These are phyloP conservation scores for Verticillium klebahnii DNA, from an alignment of 2,329 filamentous ascomycete species.

Conservation along the genomic window DNA sequence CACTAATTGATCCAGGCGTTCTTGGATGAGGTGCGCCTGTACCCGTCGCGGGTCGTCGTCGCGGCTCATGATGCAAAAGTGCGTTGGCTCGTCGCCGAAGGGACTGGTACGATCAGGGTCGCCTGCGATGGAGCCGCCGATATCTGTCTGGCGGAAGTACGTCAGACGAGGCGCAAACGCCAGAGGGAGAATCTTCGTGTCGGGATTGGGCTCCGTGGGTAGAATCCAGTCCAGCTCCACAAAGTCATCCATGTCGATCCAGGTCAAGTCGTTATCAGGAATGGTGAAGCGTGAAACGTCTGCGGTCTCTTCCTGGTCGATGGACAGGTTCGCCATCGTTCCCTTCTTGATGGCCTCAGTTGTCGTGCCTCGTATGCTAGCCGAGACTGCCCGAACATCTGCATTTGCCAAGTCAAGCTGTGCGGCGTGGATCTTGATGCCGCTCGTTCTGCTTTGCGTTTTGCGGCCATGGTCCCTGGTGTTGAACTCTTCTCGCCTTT, in stretches of 20 bases:
- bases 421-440: constrained; percentile 93
- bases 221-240: constrained; percentile 96
- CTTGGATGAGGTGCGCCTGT: constrained; percentile 78
- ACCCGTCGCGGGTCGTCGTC: constrained; percentile 85
- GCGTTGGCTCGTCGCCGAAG: constrained; percentile 90
- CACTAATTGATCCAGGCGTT: constrained; percentile 73
- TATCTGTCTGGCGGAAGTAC: constrained; percentile 95
- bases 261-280: constrained; percentile 88
- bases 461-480: constrained; percentile 73
- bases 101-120: constrained; percentile 79
- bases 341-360: constrained; percentile 68
- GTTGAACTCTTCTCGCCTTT: constrained; percentile 86
- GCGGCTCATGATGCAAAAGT: constrained; percentile 91
- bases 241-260: constrained; percentile 99
- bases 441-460: constrained; percentile 75
- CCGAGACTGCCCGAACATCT: constrained; percentile 89
- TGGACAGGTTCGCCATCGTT: constrained; percentile 44
- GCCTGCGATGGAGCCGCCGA: constrained; percentile 72
- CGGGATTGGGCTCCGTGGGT: constrained; percentile 82
- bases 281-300: constrained; percentile 90
- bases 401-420: constrained; percentile 89
- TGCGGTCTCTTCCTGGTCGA: constrained; percentile 51
- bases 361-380: constrained; percentile 77
- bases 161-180: constrained; percentile 93
- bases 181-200: constrained; percentile 89